phyloP scores from a whole-genome alignment of 345 rosid species.

The Citrus sinensis region DVS_A1.0 CM039162.1:26908001-26908500 shows the following conservation, averaged over 20 bases:
- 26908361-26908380: not conserved
- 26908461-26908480: too few relatives aligned
- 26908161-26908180: not conserved
- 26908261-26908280: not conserved
- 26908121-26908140: not conserved
- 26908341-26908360: not conserved
- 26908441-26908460: too few relatives aligned
- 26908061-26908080: not conserved
- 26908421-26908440: not conserved
- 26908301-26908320: not conserved
- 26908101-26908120: not conserved
- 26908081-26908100: not conserved
- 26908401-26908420: not conserved
- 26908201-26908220: not conserved
- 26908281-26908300: not conserved
- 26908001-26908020: not conserved
- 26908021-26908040: not conserved
- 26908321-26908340: not conserved
- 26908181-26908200: not conserved
- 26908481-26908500: not conserved
- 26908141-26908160: not conserved
- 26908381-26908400: not conserved
- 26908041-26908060: not conserved
- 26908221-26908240: not conserved
- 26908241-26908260: constrained; percentile 8